Percentiles rank a stretch among this genome's conserved stretches.
Conservation (phyloP, 768 basidiomycete species). For the Suillus ampliporus region DNA sequence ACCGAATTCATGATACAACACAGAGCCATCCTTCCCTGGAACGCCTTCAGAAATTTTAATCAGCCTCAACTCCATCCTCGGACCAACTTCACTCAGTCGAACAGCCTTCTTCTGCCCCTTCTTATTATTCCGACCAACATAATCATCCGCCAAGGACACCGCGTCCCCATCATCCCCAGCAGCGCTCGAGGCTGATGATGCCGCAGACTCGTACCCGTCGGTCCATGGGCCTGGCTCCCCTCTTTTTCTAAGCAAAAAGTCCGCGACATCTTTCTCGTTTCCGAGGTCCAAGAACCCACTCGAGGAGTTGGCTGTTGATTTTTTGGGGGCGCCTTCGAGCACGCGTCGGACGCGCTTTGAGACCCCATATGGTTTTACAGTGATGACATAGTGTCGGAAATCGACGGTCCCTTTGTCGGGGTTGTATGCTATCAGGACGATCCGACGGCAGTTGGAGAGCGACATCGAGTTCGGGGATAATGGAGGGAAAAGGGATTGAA, state of each 20-base stretch:
- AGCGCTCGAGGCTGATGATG: constrained; percentile 80
- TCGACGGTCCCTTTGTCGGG: constrained; percentile 85
- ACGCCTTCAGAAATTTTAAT: constrained; percentile 95
- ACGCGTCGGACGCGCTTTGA: constrained; percentile 90
- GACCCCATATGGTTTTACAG: constrained; percentile 92
- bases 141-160: constrained; percentile 88
- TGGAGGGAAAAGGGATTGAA: constrained; percentile 95
- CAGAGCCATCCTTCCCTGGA: constrained; percentile 91
- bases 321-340: constrained; percentile 63
- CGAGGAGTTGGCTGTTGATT: constrained; percentile 28
- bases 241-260: constrained; percentile 82
- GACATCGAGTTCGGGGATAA: constrained; percentile 81
- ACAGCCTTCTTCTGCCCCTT: constrained; percentile 92
- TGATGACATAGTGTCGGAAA: constrained; percentile 93
- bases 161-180: constrained; percentile 85
- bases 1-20: constrained; percentile 96
- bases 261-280: constrained; percentile 92
- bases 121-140: constrained; percentile 93
- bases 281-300: constrained; percentile 74
- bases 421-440: constrained; percentile 94
- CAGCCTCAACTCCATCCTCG: constrained; percentile 89
- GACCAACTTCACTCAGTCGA: constrained; percentile 91
- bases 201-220: constrained; percentile 76
- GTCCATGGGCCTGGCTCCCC: constrained; percentile 63
- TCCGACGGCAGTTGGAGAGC: constrained; percentile 89